Base-by-base conservation (phyloP, 352 stramenopile genomes). In the Nothophytophthora sp. region DNA sequence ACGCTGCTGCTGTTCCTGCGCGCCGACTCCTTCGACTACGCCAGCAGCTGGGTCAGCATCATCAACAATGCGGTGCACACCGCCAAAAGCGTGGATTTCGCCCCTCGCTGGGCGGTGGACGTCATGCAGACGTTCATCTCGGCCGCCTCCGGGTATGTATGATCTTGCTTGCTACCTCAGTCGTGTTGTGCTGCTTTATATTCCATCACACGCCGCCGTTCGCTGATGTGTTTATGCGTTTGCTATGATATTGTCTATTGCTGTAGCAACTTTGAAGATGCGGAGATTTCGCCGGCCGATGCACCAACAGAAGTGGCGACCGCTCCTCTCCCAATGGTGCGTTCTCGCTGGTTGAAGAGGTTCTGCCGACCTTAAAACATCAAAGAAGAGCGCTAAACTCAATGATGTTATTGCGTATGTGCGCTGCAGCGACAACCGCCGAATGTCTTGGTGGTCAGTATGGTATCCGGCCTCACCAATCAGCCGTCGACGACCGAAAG, bases 41-140 rank as follows among this genome's bases (percentile, higher is more conserved):
- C 81, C 6, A 82, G 50, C 18, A 70, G 58, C 16, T 95, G 84
- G 84, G 84, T 92, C 23, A 88, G 78, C 37, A 76, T 86, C 41
- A 77, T 95, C 39, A 91, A 90, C 38, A 85, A 86, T 23, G 81
- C 81, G 11, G 70, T 92, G 25, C 72, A 89, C 45, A 86, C 81
- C 11, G 78, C 75, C 8, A 90, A 90, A 47, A 64, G 61, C 0
- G 59, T 90, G 5, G 63, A 82, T 29, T 95, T 88, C 51, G 56
- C 75, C 11, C 70, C 73, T 23, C 67, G 65, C 38, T 95, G 84
- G 84, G 74, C 78, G 5, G 42, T 76, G 5, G 80, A 92, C 16
- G 86, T 76, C 38, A 82, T 91, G 46, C 78, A 92, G 36, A 81
- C 67, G 11, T 92, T 92, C 38, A 86, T 88, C 39, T 70, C 76